A percentile compares a stretch with the other conserved stretches of the same genome.
Conservation (phyloP, 257 asterid species). For the Solanum boliviense region DNA sequence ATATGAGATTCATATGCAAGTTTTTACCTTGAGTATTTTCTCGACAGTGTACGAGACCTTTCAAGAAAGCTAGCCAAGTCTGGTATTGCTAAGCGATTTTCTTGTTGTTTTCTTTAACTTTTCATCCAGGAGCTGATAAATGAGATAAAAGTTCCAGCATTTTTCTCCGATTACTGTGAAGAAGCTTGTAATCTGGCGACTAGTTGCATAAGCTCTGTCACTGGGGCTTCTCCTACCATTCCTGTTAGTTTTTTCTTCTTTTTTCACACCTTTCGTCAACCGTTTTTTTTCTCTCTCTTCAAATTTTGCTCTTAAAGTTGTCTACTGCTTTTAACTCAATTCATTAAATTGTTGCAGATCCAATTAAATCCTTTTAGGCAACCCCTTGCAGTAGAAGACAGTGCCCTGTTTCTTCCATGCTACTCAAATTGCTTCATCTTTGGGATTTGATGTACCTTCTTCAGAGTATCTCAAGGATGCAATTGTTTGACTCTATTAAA, state of each 20-base stretch:
- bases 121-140: constrained; percentile 44
- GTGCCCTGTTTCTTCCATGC: constrained; percentile 66
- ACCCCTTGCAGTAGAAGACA: constrained; percentile 65
- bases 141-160: constrained; percentile 53
- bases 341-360: constrained; percentile 28
- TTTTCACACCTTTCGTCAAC: not conserved
- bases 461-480: not conserved
- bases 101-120: not conserved
- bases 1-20: not conserved
- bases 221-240: constrained; percentile 37
- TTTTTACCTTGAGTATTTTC: not conserved
- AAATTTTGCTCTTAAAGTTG: not conserved
- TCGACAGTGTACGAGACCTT: not conserved
- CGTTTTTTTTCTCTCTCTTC: not conserved
- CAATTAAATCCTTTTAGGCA: constrained; percentile 93
- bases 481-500: not conserved
- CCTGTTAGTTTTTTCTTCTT: constrained; percentile 25
- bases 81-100: not conserved
- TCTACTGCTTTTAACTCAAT: not conserved
- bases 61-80: not conserved
- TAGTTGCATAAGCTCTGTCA: constrained; percentile 45
- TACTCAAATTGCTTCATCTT: constrained; percentile 82
- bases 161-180: constrained; percentile 90
- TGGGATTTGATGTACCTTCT: constrained; percentile 33
- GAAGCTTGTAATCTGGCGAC: constrained; percentile 78